These are phyloP conservation scores for Acer saccharum DNA, from an alignment of 345 rosid species.

Conservation along the genomic window DNA sequence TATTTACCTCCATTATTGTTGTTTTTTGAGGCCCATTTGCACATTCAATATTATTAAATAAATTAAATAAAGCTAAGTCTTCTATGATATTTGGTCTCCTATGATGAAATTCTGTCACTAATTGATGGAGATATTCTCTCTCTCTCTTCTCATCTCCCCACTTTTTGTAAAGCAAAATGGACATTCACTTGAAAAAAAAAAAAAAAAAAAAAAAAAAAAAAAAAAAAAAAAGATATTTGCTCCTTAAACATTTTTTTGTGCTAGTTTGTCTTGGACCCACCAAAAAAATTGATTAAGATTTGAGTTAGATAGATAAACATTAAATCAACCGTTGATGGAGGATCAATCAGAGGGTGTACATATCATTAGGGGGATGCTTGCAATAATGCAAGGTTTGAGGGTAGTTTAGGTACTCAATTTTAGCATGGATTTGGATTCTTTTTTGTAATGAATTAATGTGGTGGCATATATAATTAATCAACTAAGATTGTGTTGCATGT, in stretches of 20 bases:
- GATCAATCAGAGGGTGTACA: no score
- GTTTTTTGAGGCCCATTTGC: not conserved
- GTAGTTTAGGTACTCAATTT: not conserved
- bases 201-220: no score
- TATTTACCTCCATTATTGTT: constrained; percentile 26
- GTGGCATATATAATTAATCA: constrained; percentile 5
- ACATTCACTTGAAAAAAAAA: not conserved
- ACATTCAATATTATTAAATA: constrained; percentile 10
- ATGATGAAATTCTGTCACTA: constrained; percentile 6
- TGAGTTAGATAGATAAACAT: not conserved
- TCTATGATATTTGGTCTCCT: not conserved
- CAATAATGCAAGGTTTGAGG: not conserved
- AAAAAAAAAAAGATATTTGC: no score
- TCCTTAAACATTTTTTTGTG: no score
- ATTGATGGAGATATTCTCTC: not conserved
- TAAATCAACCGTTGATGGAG: not conserved
- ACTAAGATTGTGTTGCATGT: not conserved
- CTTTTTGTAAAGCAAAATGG: constrained; percentile 22
- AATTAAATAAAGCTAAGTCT: constrained; percentile 3
- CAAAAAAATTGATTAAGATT: not conserved
- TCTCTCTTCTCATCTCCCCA: constrained; percentile 1
- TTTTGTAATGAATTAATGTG: not conserved
- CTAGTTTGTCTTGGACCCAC: not conserved
- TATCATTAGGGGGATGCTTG: not conserved
- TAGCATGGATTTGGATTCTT: not conserved